These are phyloP conservation scores for Trametes cubensis DNA, from an alignment of 768 basidiomycete genomes.

Conservation along the genomic window DNA sequence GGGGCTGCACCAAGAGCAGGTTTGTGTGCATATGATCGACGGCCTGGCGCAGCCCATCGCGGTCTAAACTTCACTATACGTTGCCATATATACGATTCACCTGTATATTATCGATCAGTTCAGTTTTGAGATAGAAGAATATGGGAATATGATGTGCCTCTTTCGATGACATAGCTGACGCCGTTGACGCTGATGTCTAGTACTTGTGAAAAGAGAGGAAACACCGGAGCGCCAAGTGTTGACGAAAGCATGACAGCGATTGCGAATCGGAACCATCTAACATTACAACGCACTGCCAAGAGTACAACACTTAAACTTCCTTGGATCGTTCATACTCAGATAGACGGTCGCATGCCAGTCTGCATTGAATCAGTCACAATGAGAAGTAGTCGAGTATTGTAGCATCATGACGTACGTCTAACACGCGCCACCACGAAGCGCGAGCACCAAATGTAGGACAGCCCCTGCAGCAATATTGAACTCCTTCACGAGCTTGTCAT, in stretches of 20 bases:
- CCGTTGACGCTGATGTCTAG: too few relatives aligned
- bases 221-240: background rate
- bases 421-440: slow-evolving; percentile 81
- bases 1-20: background rate
- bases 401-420: slow-evolving; percentile 35
- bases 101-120: too few relatives aligned
- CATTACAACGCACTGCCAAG: slow-evolving; percentile 17
- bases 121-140: too few relatives aligned
- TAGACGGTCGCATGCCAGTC: too few relatives aligned
- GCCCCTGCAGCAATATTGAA: slow-evolving; percentile 84
- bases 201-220: background rate
- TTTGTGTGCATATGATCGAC: slow-evolving; percentile 18
- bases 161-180: too few relatives aligned
- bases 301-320: slow-evolving; percentile 12
- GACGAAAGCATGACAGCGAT: slow-evolving; percentile 17
- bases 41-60: background rate
- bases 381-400: background rate
- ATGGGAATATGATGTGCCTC: too few relatives aligned
- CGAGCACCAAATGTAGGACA: slow-evolving; percentile 92
- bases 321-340: background rate
- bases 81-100: too few relatives aligned
- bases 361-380: background rate
- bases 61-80: background rate
- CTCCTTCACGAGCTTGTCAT: slow-evolving; percentile 88
- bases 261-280: slow-evolving; percentile 9